Evolutionary conservation across 257 asterid species (phyloP).

Genomic region (Przewalskia tangutica): DNA sequence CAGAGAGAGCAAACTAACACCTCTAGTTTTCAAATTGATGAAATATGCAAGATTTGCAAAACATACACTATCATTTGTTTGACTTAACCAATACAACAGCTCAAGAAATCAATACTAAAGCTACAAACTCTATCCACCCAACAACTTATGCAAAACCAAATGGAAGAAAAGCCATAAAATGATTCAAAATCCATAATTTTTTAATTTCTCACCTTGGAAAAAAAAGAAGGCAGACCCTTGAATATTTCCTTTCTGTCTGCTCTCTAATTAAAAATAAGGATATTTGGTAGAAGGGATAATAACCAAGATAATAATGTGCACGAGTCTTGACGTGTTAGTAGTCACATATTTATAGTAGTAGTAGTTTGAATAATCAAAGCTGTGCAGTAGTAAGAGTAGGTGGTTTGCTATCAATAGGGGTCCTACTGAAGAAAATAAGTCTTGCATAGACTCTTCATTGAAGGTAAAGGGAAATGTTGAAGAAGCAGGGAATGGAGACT

Average conservation of each 20-base stretch:
- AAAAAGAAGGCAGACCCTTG: neutral
- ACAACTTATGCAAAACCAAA: neutral
- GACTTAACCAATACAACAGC: neutral
- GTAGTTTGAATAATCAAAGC: neutral
- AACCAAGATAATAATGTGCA: neutral
- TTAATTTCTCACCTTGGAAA: constrained; percentile 4
- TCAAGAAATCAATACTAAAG: neutral
- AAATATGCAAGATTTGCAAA: neutral
- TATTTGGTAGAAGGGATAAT: neutral
- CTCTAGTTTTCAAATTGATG: neutral
- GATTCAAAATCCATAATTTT: neutral
- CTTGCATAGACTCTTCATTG: constrained; percentile 15
- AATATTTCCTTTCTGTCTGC: neutral
- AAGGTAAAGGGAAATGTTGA: constrained; percentile 18
- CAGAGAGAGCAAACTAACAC: neutral
- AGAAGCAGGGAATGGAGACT: constrained; percentile 17
- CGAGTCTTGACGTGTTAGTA: neutral
- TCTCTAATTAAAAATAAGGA: neutral
- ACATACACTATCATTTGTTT: neutral
- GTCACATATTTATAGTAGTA: constrained; percentile 7
- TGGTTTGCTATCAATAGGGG: neutral
- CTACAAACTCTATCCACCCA: neutral
- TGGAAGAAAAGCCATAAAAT: neutral
- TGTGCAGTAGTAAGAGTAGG: neutral
- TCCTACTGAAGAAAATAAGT: neutral